Evolutionary conservation across 495 filamentous ascomycete genomes (phyloP).

Genomic region (Penicillium cinerascens): DNA sequence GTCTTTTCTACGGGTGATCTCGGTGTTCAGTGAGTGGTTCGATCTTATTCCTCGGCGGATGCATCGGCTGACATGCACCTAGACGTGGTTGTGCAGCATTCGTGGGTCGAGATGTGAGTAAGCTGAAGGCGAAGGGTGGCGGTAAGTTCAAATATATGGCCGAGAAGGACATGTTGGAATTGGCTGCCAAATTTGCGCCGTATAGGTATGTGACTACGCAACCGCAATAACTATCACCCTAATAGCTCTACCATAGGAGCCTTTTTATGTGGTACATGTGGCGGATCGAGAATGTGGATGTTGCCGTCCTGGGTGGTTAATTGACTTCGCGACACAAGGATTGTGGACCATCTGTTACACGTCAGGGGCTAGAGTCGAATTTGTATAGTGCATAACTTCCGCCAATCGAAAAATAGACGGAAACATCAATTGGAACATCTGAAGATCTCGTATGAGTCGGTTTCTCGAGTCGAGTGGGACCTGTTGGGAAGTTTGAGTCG

Average conservation of each 20-base stretch:
- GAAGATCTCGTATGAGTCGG: background rate
- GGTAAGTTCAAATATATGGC: constrained; percentile 98
- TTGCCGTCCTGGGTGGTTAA: constrained; percentile 56
- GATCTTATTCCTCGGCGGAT: background rate
- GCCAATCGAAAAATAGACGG: background rate
- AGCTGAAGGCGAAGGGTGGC: constrained; percentile 73
- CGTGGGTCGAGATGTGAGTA: constrained; percentile 74
- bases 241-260: constrained; percentile 40
- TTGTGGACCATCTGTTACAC: background rate
- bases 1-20: constrained; percentile 91
- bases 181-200: constrained; percentile 74
- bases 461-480: no score
- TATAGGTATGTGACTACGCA: constrained; percentile 59
- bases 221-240: background rate
- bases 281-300: constrained; percentile 73
- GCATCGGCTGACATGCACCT: constrained; percentile 1
- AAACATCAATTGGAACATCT: background rate
- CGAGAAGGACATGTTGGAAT: constrained; percentile 85
- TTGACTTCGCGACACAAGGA: background rate
- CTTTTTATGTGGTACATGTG: constrained; percentile 94
- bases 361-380: background rate
- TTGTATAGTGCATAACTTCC: background rate
- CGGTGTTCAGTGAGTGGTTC: constrained; percentile 71
- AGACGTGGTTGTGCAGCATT: constrained; percentile 87
- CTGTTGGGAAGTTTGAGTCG: background rate